Percentiles rank a stretch among this genome's conserved stretches.
Evolutionary conservation across 1,284 basidiomycete genomes (phyloP).

Genomic region (Cutaneotrichosporon sp.): DNA sequence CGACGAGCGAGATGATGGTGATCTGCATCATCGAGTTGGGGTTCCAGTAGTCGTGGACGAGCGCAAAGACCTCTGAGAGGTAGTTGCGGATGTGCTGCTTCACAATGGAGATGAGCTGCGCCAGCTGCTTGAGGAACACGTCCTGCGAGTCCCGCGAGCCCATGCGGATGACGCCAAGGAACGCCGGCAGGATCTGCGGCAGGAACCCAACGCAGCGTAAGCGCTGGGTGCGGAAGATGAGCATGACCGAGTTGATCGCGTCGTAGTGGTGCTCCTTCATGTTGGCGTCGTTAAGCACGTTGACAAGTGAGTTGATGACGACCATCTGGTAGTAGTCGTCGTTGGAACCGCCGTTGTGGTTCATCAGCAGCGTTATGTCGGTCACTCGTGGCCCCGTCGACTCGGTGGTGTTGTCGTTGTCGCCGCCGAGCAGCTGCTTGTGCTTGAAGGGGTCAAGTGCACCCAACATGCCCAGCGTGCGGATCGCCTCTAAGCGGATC

Average conservation of each 20-base stretch:
- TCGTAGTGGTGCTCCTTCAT: slow-evolving; percentile 83
- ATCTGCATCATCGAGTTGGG: slow-evolving; percentile 79
- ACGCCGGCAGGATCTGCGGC: slow-evolving; percentile 96
- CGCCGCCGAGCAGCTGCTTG: slow-evolving; percentile 77
- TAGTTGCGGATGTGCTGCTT: slow-evolving; percentile 97
- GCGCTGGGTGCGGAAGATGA: slow-evolving; percentile 98
- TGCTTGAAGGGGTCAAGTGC: slow-evolving; percentile 97
- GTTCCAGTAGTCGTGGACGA: slow-evolving; percentile 86
- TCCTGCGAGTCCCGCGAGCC: slow-evolving; percentile 80
- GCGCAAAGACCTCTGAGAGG: slow-evolving; percentile 75
- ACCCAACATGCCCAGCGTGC: slow-evolving; percentile 93
- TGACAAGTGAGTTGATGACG: slow-evolving; percentile 85
- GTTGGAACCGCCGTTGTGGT: slow-evolving; percentile 62
- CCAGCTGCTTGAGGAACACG: slow-evolving; percentile 94
- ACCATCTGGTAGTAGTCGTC: slow-evolving; percentile 99
- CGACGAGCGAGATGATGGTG: slow-evolving; percentile 90
- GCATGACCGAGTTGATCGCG: slow-evolving; percentile 98
- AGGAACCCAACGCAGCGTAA: slow-evolving; percentile 95
- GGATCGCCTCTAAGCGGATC: slow-evolving; percentile 84
- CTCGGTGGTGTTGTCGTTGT: slow-evolving; percentile 65
- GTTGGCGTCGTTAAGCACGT: slow-evolving; percentile 85
- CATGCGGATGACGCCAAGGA: slow-evolving; percentile 82
- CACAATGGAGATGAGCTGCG: slow-evolving; percentile 94
- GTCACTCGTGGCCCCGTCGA: slow-evolving; percentile 57
- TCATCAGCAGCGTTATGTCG: slow-evolving; percentile 61